A percentile compares a stretch with the other conserved stretches of the same genome.
Evolutionary conservation across 768 basidiomycete genomes (phyloP).

Genomic region (Suillus subluteus): DNA sequence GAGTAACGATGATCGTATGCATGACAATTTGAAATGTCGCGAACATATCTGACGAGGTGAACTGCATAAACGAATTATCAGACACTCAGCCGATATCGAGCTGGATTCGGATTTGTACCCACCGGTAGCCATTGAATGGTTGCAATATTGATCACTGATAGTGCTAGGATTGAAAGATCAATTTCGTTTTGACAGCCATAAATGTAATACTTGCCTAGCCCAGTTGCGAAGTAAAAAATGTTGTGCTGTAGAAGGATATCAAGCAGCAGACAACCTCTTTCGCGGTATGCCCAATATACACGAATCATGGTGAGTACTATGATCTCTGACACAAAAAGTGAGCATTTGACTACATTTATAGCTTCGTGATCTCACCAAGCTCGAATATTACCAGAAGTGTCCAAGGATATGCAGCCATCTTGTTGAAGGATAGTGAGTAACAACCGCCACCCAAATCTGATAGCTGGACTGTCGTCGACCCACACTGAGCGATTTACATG

Average conservation of each 20-base stretch:
- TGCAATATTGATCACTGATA: not conserved
- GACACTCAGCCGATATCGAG: not conserved
- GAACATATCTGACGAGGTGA: not conserved
- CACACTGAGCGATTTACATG: not conserved
- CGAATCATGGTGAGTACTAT: conserved; percentile 5
- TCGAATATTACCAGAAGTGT: conserved; percentile 4
- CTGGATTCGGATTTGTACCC: not conserved
- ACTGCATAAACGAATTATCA: not conserved
- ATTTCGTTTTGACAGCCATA: not conserved
- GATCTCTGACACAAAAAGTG: not conserved
- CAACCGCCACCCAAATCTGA: not conserved
- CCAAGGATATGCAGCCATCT: not conserved
- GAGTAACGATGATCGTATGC: not conserved
- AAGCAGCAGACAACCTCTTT: not conserved
- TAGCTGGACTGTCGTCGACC: not conserved
- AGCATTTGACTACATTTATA: not conserved
- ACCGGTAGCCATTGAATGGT: not conserved
- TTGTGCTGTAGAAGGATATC: not conserved
- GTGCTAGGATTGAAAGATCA: not conserved
- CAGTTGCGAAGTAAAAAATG: conserved; percentile 1
- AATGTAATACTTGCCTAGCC: not conserved
- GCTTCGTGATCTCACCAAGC: not conserved
- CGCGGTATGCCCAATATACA: not conserved
- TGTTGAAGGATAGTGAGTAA: not conserved
- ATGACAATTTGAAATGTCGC: not conserved